These are phyloP conservation scores for Pythium phragmiticola DNA, from an alignment of 352 stramenopile genomes.

Conservation along the genomic window DNA sequence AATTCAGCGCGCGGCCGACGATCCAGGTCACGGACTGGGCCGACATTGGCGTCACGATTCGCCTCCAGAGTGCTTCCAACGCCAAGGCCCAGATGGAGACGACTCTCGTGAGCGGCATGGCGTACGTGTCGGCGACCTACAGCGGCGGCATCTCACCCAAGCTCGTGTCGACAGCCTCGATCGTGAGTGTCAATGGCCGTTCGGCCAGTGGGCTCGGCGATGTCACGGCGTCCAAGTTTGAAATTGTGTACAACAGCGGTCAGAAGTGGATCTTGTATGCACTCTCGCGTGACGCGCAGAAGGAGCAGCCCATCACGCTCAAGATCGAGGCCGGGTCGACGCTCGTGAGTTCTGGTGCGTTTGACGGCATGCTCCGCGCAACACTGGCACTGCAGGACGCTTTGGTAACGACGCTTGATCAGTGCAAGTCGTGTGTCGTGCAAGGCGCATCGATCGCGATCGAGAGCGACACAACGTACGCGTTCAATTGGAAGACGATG, in stretches of 20 bases:
- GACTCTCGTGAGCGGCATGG: conserved; percentile 63
- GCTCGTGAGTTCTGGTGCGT: conserved; percentile 35
- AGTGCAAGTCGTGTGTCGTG: conserved; percentile 54
- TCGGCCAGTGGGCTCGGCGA: conserved; percentile 19
- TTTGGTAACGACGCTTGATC: conserved; percentile 39
- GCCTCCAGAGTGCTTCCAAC: conserved; percentile 27
- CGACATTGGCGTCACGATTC: conserved; percentile 53
- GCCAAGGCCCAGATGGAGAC: conserved; percentile 39
- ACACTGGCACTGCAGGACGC: conserved; percentile 40
- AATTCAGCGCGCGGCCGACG: conserved; percentile 45
- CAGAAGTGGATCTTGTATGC: conserved; percentile 64
- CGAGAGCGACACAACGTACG: conserved; percentile 43
- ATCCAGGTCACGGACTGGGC: conserved; percentile 60
- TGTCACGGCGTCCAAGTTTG: conserved; percentile 43
- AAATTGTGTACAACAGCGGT: conserved; percentile 50
- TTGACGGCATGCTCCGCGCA: conserved; percentile 49
- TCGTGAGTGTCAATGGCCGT: conserved; percentile 48
- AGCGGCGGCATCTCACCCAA: conserved; percentile 37
- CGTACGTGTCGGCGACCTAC: conserved; percentile 55
- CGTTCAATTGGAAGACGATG: conserved; percentile 57
- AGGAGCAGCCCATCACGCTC: conserved; percentile 43
- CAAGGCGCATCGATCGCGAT: conserved; percentile 41
- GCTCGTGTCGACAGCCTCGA: conserved; percentile 38
- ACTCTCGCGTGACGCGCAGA: conserved; percentile 38
- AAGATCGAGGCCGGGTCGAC: conserved; percentile 28